Evolutionary conservation across 148 eudicot species (phyloP), one percentile per base, ranked within the genome.

Genomic region (Camellia lanceoleosa): DNA sequence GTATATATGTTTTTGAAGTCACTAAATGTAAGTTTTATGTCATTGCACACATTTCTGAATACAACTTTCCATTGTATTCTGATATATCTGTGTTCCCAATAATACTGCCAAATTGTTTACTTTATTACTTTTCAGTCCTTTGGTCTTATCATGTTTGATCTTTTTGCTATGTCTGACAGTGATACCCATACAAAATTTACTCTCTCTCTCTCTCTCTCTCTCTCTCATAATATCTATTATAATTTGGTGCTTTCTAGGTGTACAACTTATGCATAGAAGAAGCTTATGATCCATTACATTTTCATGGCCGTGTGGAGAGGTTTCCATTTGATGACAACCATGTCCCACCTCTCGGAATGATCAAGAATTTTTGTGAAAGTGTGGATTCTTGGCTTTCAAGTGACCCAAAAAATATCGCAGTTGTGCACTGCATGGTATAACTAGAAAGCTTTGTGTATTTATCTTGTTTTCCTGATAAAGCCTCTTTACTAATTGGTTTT

Each of bases 251-350:
- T 43, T 68, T 77, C 43, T 78, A 90, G 93, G 86, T 89, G 20
- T 90, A 89, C 75, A 90, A 90, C 85, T 83, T 90, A 59, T 90
- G 93, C 66, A 82, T 87, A 67, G 94, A 91, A 82, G 80, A 91
- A 86, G 49, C 74, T 46, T 90, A 90, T 78, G 90, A 91, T 75
- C 79, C 89, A 55, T 87, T 87, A 61, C 90, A 87, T 82, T 91
- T 90, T 84, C 79, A 89, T 82, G 91, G 90, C 11, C 84, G 86
- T 10, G 89, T 89, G 68, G 94, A 87, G 86, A 89, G 82, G 68
- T 89, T 80, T 72, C 91, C 94, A 7, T 83, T 91, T 75, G 94
- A 91, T 67, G 92, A 91, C 82, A 89, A 91, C 72, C 94, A 89
- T 67, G 92, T 91, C 43, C 89, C 94, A 42, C 84, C 88, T 13